Base-by-base conservation (phyloP, 345 rosid species). In the Reutealis trisperma region DNA sequence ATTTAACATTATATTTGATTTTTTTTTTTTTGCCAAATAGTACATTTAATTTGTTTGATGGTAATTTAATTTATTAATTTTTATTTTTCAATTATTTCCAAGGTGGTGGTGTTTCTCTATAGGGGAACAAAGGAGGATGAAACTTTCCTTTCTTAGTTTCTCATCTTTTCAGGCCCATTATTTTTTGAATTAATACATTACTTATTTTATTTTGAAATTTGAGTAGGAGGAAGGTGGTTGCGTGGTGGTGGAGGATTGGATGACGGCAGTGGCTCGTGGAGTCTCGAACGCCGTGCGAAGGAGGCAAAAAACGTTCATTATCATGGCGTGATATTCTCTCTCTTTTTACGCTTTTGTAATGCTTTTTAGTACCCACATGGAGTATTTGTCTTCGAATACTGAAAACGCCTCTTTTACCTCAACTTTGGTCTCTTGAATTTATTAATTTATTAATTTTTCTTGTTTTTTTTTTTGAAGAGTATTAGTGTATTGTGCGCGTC, bases 261-360 rank as follows among this genome's bases (percentile, higher is more conserved):
- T 80, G 92, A 84, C 83, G 94, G 84, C 86, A 75, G 81, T 32
- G 77, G 81, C 83, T 84, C 94, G 97, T 91, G 96, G 87, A 78
- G 80, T 89, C 89, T 92, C 86, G 92, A 80, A 74, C 30, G 76
- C 78, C 76, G 91, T 82, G 90, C 61, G 49, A 45, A 41, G 45
- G 49, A 44, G 72, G 74, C 25, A 11, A 11, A 41, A 77, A 77
- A 62, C 47, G 64, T 83, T 86, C 85, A 80, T 73, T 84, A 18
- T 85, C 71, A 77, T 64, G 58, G 90, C 89, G 88, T 89, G 86
- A 75, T 83, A 84, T 84, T 84, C 87, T 74, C 82, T 72, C 30
- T 24, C 54, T 58, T 76, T 55, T 32, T 59, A 8, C n/a, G 42
- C 10, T 57, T 78, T 52, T 54, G 59, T 57, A 63, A 41, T 9